These are phyloP conservation scores for Epichloe elymi DNA, from an alignment of 2,329 filamentous ascomycete species.

Conservation along the genomic window DNA sequence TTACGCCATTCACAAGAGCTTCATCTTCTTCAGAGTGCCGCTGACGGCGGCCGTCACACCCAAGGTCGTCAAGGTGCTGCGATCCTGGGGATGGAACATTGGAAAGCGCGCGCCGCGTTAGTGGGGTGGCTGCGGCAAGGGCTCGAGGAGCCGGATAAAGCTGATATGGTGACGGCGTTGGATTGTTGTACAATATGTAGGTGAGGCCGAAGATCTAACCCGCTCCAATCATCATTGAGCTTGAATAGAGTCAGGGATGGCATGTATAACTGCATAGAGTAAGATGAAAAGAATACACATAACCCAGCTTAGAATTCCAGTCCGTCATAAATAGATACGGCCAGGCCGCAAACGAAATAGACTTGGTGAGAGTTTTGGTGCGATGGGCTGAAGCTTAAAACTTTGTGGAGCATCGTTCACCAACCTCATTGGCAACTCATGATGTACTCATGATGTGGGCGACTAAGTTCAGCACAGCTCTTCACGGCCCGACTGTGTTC, in stretches of 20 bases:
- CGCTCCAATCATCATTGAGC: not conserved
- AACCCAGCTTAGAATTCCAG: no score
- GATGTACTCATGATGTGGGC: not conserved
- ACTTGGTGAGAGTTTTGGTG: no score
- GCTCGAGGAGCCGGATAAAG: not conserved
- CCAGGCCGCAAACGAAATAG: no score
- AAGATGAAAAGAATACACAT: no score
- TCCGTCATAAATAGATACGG: not conserved
- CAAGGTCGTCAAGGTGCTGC: conserved; percentile 80
- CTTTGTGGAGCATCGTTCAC: not conserved
- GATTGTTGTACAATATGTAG: conserved; percentile 2
- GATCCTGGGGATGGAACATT: conserved; percentile 89
- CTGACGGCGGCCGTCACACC: conserved; percentile 82
- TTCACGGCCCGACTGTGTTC: not conserved
- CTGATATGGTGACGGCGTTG: not conserved
- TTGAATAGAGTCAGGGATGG: not conserved
- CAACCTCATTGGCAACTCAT: not conserved
- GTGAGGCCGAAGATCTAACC: not conserved
- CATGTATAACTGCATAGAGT: not conserved
- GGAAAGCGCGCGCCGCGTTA: conserved; percentile 47
- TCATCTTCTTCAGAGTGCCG: conserved; percentile 92
- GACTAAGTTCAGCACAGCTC: no score
- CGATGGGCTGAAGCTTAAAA: not conserved
- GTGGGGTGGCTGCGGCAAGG: not conserved
- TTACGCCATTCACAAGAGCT: conserved; percentile 94